Evolutionary conservation across 192 early-diverging fungal species (phyloP), one percentile per base, ranked within the genome.

Genomic region (Spizellomyces sp.): DNA sequence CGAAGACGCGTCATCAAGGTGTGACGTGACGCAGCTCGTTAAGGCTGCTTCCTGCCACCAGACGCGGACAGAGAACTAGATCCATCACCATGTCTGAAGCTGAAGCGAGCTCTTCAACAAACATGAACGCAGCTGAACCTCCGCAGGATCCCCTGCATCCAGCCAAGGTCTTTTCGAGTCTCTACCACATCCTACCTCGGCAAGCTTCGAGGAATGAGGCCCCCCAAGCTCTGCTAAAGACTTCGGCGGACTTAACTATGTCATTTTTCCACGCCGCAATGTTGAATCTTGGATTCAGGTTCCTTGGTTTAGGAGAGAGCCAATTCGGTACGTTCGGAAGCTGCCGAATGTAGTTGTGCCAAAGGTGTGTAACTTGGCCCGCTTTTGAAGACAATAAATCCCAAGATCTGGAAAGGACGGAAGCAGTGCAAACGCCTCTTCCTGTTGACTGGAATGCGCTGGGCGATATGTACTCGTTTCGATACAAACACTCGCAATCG

Each of bases 401-500:
- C 27, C 27, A 36, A 36, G 27, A 36, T 36, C 27, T 36, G 27
- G 27, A 36, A 36, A 36, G 27, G 27, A 36, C 27, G 27, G 27
- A 36, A 36, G 27, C 27, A 36, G 27, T 36, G 27, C 27, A 36
- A 36, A 36, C 27, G 1, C 58, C 64, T 7, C 42, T 90, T 17
- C 86, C 87, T 5, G 21, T 58, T 22, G 71, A 76, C 41, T 92
- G 91, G 91, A 91, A 90, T 75, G 60, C 69, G 3, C 70, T 83
- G 27, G 82, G 79, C 73, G 86, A 89, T 27, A 77, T 83, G 17
- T 93, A 84, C 61, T 77, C 86, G 8, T 83, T 90, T 65, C 79
- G 84, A 64, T 92, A 91, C 65, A 82, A 66, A 7, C 92, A 92
- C 71, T 73, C 84, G 5, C 84, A 89, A 44, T 92, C 90, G 0